These are phyloP conservation scores for Microdochium trichocladiopsis DNA, from an alignment of 2,329 filamentous ascomycete genomes.

Conservation along the genomic window DNA sequence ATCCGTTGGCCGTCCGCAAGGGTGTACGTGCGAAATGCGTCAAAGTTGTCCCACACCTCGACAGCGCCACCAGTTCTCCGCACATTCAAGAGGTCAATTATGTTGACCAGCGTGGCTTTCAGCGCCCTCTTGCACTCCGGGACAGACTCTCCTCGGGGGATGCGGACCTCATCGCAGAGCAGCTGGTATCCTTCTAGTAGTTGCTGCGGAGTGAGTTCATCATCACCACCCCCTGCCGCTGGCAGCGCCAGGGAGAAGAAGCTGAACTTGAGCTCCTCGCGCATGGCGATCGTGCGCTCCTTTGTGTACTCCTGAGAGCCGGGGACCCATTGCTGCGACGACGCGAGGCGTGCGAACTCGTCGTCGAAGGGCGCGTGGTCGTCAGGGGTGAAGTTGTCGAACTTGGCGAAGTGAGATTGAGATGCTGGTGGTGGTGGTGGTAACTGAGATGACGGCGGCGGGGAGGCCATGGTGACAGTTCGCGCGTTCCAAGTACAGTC, in stretches of 20 bases:
- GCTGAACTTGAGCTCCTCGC: constrained; percentile 8
- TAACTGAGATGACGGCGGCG: not conserved
- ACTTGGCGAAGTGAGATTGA: constrained; percentile 23
- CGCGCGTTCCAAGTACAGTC: too few relatives aligned
- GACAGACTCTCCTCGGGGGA: not conserved
- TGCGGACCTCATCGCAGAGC: not conserved
- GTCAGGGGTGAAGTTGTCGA: constrained; percentile 18
- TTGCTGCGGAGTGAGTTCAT: not conserved
- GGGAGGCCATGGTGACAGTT: not conserved
- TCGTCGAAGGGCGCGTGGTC: constrained; percentile 18
- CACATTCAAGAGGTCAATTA: not conserved
- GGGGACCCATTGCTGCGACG: constrained; percentile 19
- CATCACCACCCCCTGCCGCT: not conserved
- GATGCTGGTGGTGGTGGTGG: constrained; percentile 6
- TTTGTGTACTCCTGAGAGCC: constrained; percentile 17
- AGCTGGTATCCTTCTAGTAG: not conserved
- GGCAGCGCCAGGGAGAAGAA: not conserved
- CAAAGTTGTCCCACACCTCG: not conserved
- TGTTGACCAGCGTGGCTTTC: not conserved
- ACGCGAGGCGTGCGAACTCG: constrained; percentile 22
- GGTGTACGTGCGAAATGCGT: not conserved
- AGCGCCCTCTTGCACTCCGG: not conserved
- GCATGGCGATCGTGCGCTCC: constrained; percentile 22
- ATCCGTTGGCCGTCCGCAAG: not conserved
- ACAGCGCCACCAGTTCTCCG: not conserved